Percentiles rank a stretch among this genome's conserved stretches.
Evolutionary conservation across 2,329 filamentous ascomycete species (phyloP).

Genomic region (Blumeria graminis): DNA sequence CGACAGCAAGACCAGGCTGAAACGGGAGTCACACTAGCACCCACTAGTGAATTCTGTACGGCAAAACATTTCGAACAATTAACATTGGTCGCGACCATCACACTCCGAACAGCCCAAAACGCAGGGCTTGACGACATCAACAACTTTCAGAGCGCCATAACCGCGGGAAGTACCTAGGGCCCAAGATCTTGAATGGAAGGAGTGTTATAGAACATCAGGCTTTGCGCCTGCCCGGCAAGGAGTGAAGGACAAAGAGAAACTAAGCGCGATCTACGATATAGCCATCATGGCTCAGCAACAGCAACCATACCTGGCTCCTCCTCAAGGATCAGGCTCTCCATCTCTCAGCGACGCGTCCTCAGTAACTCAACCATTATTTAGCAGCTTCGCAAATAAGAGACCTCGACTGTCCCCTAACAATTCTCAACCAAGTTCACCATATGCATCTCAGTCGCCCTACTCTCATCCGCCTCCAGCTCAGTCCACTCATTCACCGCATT

Average conservation of each 20-base stretch:
- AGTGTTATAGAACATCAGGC: slow-evolving; percentile 10
- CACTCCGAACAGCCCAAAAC: no score
- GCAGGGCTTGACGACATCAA: no score
- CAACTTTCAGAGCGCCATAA: no score
- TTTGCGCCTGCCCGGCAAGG: slow-evolving; percentile 14
- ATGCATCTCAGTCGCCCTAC: slow-evolving; percentile 25
- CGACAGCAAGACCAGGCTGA: no score
- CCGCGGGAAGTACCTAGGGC: no score
- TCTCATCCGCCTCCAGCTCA: slow-evolving; percentile 5
- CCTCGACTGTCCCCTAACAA: slow-evolving; percentile 46
- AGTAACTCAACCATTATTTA: slow-evolving; percentile 28
- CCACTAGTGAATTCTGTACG: no score
- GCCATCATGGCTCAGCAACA: slow-evolving; percentile 14
- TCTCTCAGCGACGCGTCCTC: slow-evolving; percentile 38
- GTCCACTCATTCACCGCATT: slow-evolving; percentile 11
- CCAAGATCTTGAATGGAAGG: slow-evolving; percentile 9
- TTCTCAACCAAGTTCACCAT: slow-evolving; percentile 41
- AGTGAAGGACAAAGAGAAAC: background rate
- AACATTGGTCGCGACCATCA: no score
- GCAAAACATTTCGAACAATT: no score
- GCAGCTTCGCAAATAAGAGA: slow-evolving; percentile 47
- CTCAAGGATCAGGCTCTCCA: slow-evolving; percentile 32
- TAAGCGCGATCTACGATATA: background rate
- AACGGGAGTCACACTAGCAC: no score
- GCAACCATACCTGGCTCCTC: slow-evolving; percentile 19